Evolutionary conservation across 2,329 filamentous ascomycete species (phyloP), one percentile per base, ranked within the genome.

Genomic region (Fusarium sp.): DNA sequence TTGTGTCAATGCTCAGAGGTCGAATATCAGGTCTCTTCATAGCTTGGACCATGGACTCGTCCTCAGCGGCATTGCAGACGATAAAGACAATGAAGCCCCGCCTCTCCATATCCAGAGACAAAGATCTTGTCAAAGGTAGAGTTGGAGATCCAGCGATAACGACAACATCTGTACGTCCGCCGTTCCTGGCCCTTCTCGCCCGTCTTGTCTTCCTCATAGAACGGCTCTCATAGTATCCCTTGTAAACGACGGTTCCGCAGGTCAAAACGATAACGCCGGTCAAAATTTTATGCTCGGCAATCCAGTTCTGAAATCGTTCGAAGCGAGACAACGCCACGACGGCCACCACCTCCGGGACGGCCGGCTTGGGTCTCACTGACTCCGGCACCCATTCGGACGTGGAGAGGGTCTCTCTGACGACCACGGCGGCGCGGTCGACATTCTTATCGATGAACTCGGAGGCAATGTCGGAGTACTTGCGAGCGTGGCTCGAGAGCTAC

Each of bases 51-150:
- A 91, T 82, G 35, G 90, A 84, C 77, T 98, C 94, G 71, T 98
- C 95, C 73, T 97, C 92, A 61, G 89, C 82, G n/a, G 89, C 93
- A 67, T 89, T 91, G 73, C 94, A 95, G 1, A 97, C 92, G 62
- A 99, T 85, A 78, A 94, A 99, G 56, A 98, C 93, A 63, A 98
- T 92, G 78, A 96, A 98, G 6, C 96, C 96, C 68, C 94, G 88
- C 62, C 94, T 86, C 80, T 98, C 96, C 70, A 99, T 83, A 75
- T 99, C 96, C 47, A 94, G 81, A 3, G 93, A 89, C 54, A 98
- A 83, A 13, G 93, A 93, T 74, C 90, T 91, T 8, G 93, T 95
- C 75, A 97, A 84, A 17, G 94, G 92, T 73, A 97, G 89, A 49
- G 90, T 88, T 4, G 93, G 92, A 20, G 93, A 94, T n/a, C 95